Evolutionary conservation across 2,329 filamentous ascomycete species (phyloP).

Genomic region (Cladophialophora carrionii): DNA sequence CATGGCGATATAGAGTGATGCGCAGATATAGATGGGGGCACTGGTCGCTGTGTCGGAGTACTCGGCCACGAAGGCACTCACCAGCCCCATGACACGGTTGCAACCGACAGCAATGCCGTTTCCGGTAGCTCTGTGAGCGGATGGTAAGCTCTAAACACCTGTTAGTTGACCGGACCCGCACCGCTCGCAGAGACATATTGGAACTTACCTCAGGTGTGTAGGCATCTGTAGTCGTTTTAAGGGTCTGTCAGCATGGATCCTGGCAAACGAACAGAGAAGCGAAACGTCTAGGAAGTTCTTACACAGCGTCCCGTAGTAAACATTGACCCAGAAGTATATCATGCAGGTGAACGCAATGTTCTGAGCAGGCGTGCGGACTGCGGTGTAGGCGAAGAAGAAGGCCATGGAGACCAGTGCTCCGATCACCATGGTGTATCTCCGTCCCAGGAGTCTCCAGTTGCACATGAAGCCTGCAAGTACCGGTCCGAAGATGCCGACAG

Average conservation of each 20-base stretch:
- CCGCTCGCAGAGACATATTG: neutral
- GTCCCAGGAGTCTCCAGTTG: conserved; percentile 68
- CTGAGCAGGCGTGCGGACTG: conserved; percentile 63
- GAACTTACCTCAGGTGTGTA: conserved; percentile 76
- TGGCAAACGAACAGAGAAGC: neutral
- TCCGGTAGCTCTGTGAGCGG: conserved; percentile 72
- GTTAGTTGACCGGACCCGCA: conserved; percentile 2
- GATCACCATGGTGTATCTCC: conserved; percentile 70
- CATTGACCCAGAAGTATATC: conserved; percentile 70
- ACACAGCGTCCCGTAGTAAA: conserved; percentile 59
- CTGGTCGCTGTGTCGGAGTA: conserved; percentile 40
- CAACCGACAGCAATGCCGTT: conserved; percentile 72
- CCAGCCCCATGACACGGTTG: conserved; percentile 74
- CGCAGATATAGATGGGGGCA: conserved; percentile 47
- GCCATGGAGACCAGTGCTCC: conserved; percentile 65
- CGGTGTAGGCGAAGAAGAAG: conserved; percentile 77
- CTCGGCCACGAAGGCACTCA: conserved; percentile 61
- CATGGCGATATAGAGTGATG: conserved; percentile 45
- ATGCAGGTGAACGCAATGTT: conserved; percentile 71
- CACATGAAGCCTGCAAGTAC: conserved; percentile 71
- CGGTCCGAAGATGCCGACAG: conserved; percentile 72
- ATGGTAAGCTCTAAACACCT: conserved; percentile 46
- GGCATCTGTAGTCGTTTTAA: conserved; percentile 64
- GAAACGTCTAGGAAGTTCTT: neutral
- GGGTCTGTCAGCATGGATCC: neutral